These are phyloP conservation scores for Xerocomus potaroensis DNA, from an alignment of 768 basidiomycete species.

Conservation along the genomic window DNA sequence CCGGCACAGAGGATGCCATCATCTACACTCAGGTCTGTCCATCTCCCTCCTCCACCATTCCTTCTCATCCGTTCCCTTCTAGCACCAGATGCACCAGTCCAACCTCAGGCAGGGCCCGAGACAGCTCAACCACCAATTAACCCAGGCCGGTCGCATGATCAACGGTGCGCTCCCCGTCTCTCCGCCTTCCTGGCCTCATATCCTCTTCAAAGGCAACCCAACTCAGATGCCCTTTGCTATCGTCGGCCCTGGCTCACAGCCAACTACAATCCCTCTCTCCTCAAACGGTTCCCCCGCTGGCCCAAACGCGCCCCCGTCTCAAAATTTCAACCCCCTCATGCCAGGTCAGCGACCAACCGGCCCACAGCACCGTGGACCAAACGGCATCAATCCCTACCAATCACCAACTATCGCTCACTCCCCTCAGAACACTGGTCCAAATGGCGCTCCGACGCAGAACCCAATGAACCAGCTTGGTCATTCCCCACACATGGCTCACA, in stretches of 20 bases:
- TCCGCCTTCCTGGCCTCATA: background rate
- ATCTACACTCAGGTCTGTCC: constrained; percentile 64
- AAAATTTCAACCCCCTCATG: constrained; percentile 32
- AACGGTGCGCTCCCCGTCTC: constrained; percentile 39
- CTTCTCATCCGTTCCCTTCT: background rate
- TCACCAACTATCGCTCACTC: constrained; percentile 65
- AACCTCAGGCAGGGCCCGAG: constrained; percentile 31
- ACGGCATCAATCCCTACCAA: constrained; percentile 49
- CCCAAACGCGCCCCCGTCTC: constrained; percentile 30
- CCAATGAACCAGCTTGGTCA: constrained; percentile 50
- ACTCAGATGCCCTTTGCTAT: constrained; percentile 23
- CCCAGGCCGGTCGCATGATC: constrained; percentile 26
- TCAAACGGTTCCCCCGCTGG: constrained; percentile 26
- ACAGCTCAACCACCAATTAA: constrained; percentile 26
- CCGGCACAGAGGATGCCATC: constrained; percentile 66
- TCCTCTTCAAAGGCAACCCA: constrained; percentile 14
- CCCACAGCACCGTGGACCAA: constrained; percentile 42
- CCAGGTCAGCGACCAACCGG: constrained; percentile 30
- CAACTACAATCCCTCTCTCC: constrained; percentile 42
- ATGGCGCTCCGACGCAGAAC: constrained; percentile 30
- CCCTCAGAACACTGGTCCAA: constrained; percentile 43
- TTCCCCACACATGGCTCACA: constrained; percentile 47
- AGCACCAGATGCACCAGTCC: constrained; percentile 37
- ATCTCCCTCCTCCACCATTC: constrained; percentile 12
- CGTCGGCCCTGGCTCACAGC: constrained; percentile 34